phyloP scores from a whole-genome alignment of 768 basidiomycete species.

The Daedalea quercina region DNA sequence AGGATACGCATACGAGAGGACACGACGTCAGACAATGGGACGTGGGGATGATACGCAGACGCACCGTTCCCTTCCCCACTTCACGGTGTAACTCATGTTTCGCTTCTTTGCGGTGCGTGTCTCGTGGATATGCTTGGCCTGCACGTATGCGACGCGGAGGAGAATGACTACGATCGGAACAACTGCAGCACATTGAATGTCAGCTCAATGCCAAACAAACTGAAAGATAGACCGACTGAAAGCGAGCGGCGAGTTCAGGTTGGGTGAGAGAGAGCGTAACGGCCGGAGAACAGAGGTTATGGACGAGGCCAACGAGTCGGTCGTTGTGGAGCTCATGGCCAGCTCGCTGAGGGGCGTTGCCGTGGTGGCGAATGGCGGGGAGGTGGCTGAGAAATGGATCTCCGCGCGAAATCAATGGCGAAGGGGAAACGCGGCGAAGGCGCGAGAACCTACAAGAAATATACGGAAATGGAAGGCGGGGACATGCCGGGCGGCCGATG shows the following conservation, averaged over 20 bases:
- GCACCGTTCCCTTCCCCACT: conserved; percentile 43
- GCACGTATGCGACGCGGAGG: conserved; percentile 20
- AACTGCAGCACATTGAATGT: conserved; percentile 10
- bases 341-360: neutral
- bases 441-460: neutral
- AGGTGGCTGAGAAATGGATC: neutral
- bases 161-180: conserved; percentile 24
- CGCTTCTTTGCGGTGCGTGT: conserved; percentile 6
- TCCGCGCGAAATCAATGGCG: neutral
- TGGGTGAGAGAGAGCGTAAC: conserved; percentile 4
- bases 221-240: conserved; percentile 11
- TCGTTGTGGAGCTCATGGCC: neutral
- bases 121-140: conserved; percentile 15
- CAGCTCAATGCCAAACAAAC: neutral
- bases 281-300: neutral
- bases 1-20: neutral
- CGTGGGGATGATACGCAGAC: conserved; percentile 5
- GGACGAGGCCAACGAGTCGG: neutral
- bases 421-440: conserved; percentile 7
- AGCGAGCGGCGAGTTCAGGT: conserved; percentile 16
- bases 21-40: neutral
- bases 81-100: conserved; percentile 35
- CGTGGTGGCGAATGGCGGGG: conserved; percentile 4
- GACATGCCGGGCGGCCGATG: neutral
- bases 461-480: neutral